Percentiles rank a stretch among this genome's conserved stretches.
phyloP scores from a whole-genome alignment of 805 yeast species.

The Helenozyma baotianmanensis region DNA sequence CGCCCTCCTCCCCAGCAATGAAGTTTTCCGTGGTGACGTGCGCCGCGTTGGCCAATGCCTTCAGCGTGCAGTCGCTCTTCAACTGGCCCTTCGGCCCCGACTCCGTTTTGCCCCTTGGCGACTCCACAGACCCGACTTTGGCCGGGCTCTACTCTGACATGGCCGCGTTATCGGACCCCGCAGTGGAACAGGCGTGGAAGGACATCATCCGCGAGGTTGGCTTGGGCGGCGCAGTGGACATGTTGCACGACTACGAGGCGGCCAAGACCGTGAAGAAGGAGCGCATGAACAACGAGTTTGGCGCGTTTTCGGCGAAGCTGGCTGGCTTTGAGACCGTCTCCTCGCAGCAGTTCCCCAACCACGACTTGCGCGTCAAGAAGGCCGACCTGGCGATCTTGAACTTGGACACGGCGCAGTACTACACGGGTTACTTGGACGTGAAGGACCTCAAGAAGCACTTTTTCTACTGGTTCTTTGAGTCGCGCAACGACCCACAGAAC shows the following conservation, averaged over 20 bases:
- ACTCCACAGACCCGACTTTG: no score
- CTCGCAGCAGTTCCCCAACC: slow-evolving; percentile 18
- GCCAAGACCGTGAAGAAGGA: not conserved
- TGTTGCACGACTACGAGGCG: slow-evolving; percentile 2
- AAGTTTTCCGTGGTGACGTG: no score
- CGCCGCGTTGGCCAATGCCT: no score
- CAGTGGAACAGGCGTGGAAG: slow-evolving; percentile 2
- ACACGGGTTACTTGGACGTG: slow-evolving; percentile 11
- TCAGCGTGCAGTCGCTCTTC: no score
- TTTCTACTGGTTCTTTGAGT: slow-evolving; percentile 12
- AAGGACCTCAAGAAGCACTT: slow-evolving; percentile 7
- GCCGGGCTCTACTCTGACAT: not conserved
- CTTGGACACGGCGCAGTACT: slow-evolving; percentile 6
- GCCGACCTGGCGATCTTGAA: slow-evolving; percentile 24
- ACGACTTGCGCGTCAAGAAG: slow-evolving; percentile 11
- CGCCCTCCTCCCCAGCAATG: no score
- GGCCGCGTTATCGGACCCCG: no score
- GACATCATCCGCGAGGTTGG: slow-evolving; percentile 4
- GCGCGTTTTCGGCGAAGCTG: slow-evolving; percentile 1
- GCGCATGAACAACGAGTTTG: slow-evolving; percentile 7
- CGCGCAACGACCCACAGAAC: slow-evolving; percentile 12
- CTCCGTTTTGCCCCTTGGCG: no score
- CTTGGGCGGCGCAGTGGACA: not conserved
- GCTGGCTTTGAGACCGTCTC: slow-evolving; percentile 10
- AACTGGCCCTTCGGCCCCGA: not conserved